Evolutionary conservation across 2,329 filamentous ascomycete genomes (phyloP).

Genomic region (Penicillium crustosum): DNA sequence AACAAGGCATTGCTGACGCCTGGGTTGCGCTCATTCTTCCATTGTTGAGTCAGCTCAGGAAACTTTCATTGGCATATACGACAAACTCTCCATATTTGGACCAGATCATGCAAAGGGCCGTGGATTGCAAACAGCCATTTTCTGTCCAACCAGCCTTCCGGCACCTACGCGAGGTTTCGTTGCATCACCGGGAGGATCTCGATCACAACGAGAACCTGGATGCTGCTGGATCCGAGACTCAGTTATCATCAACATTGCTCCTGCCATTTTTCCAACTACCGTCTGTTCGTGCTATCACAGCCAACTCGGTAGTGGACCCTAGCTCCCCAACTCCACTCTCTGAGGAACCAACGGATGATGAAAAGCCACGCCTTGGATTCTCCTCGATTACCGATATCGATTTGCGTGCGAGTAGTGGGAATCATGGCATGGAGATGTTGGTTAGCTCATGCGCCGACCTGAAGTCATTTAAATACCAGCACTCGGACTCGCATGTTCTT

Average conservation of each 20-base stretch:
- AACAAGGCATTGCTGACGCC: constrained; percentile 23
- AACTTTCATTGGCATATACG: constrained; percentile 23
- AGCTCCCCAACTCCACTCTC: neutral
- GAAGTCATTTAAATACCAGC: constrained; percentile 34
- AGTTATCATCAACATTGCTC: constrained; percentile 18
- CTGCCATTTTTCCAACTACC: constrained; percentile 29
- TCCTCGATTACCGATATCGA: constrained; percentile 29
- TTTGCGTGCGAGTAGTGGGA: constrained; percentile 28
- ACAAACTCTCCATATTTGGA: constrained; percentile 23
- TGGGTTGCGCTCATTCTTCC: constrained; percentile 32
- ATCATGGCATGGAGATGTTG: constrained; percentile 26
- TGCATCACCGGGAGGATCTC: constrained; percentile 24
- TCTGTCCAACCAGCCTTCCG: constrained; percentile 17
- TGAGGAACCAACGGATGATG: neutral
- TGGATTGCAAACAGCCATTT: constrained; percentile 22
- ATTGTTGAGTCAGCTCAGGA: constrained; percentile 24
- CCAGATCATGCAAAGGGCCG: constrained; percentile 23
- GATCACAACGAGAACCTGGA: constrained; percentile 12
- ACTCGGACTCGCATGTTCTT: constrained; percentile 30
- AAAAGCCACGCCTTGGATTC: neutral
- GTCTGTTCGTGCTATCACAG: constrained; percentile 23
- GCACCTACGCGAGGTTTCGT: constrained; percentile 20
- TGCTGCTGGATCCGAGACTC: constrained; percentile 7
- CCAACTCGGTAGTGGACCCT: constrained; percentile 29
- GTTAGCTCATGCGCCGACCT: constrained; percentile 25